Evolutionary conservation across 768 basidiomycete species (phyloP), one percentile per base, ranked within the genome.

Genomic region (Mycena epipterygia): DNA sequence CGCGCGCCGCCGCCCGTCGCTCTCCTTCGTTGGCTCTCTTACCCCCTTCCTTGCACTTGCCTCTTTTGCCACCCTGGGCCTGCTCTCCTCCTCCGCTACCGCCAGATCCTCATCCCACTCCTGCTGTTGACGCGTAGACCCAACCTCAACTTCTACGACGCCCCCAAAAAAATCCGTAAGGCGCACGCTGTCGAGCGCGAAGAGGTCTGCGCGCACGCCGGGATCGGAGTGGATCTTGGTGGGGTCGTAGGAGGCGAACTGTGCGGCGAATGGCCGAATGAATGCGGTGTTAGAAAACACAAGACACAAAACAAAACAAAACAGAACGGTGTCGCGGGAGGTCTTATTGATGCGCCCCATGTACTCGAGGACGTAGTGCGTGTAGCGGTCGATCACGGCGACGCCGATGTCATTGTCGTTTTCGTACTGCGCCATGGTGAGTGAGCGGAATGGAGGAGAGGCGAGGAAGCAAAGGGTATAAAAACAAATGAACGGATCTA

Each of bases 331-430:
- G 21, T 86, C 85, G 51, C 90, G 89, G 55, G 91, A 93, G 0
- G 97, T 97, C 81, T 98, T 98, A 82, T 96, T 95, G 75, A 97
- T 91, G 21, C 89, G 88, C 79, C 99, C 98, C 87, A 99, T 91
- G 79, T 90, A 96, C 71, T 96, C 89, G 14, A 99, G 89, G 32
- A 97, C 86, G 76, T 93, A 93, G 81, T 99, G 98, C 0, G 97
- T 99, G 78, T 90, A 99, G 17, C 91, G 90, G 78, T 99, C 98
- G 71, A 98, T 98, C 56, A 99, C 96, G 0, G 96, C 92, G 0
- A 99, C 95, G 4, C 98, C 98, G 32, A 99, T 91, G 72, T 98
- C 97, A 37, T 91, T 84, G 83, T 99, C 98, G 76, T 94, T 95
- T 77, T 95, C 93, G 75, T 98, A 91, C 96, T 98, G 74, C 16